Evolutionary conservation across 495 filamentous ascomycete species (phyloP).

Genomic region (Chaetomidium leptoderma): DNA sequence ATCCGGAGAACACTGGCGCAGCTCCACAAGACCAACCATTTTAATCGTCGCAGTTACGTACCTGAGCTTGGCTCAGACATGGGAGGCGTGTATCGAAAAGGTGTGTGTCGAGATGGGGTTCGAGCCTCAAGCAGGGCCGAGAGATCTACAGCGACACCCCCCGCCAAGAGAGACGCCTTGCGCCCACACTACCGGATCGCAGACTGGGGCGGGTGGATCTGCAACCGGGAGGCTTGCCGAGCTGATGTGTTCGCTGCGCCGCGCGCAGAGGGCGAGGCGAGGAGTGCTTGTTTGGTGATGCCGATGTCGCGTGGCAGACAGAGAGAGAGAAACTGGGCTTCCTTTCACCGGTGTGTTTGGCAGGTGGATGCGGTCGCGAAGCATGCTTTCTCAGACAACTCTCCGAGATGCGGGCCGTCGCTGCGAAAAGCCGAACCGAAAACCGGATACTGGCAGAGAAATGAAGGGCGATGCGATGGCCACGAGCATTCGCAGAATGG

Average conservation of each 20-base stretch:
- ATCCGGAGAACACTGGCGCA: slow-evolving; percentile 19
- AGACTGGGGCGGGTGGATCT: slow-evolving; percentile 26
- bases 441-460: neutral
- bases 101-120: slow-evolving; percentile 9
- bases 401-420: neutral
- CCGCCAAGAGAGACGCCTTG: slow-evolving; percentile 21
- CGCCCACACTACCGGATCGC: slow-evolving; percentile 23
- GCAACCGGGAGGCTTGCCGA: slow-evolving; percentile 22
- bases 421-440: neutral
- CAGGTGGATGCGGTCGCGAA: too few species aligned
- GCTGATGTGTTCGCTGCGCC: slow-evolving; percentile 15
- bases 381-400: too few species aligned
- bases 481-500: neutral
- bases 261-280: slow-evolving; percentile 3
- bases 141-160: slow-evolving; percentile 30
- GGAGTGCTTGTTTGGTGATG: neutral
- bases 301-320: too few species aligned
- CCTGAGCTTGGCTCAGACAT: slow-evolving; percentile 27
- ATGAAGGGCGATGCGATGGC: neutral
- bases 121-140: slow-evolving; percentile 18
- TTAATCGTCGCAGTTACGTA: slow-evolving; percentile 27
- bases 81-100: slow-evolving; percentile 23
- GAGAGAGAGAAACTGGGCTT: too few species aligned
- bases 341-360: too few species aligned
- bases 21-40: slow-evolving; percentile 28